These are phyloP conservation scores for Zea luxurians DNA, from an alignment of 176 grass and related monocot genomes.

Conservation along the genomic window DNA sequence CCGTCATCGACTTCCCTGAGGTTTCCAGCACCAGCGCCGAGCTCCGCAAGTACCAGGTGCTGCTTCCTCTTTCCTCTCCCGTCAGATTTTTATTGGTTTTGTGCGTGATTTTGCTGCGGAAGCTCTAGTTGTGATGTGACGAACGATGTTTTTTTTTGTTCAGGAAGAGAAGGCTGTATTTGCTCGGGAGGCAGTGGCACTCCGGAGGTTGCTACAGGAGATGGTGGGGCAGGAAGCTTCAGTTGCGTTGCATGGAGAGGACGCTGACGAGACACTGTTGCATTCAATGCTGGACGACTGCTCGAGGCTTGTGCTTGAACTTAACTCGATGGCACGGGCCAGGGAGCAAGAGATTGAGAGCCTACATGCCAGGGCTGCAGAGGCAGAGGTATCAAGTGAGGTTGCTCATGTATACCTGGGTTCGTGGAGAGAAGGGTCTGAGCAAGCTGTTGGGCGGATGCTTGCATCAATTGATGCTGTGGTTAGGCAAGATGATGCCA, in stretches of 20 bases:
- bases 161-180: conserved; percentile 91
- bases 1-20: conserved; percentile 73
- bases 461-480: conserved; percentile 55
- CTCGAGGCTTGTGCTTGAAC: conserved; percentile 60
- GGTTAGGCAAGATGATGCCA: conserved; percentile 45
- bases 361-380: conserved; percentile 49
- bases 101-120: not conserved
- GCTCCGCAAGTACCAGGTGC: conserved; percentile 82
- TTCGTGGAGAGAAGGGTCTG: conserved; percentile 55
- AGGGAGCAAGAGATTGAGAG: conserved; percentile 76
- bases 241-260: conserved; percentile 35
- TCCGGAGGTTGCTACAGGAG: conserved; percentile 56
- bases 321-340: conserved; percentile 43
- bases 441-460: conserved; percentile 53
- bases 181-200: conserved; percentile 55
- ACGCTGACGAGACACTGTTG: conserved; percentile 46
- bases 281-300: conserved; percentile 83
- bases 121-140: conserved; percentile 17
- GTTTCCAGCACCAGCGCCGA: conserved; percentile 50
- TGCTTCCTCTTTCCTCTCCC: not conserved
- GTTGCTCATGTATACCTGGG: conserved; percentile 62
- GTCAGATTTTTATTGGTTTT: not conserved
- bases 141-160: conserved; percentile 38
- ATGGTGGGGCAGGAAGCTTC: conserved; percentile 43
- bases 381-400: conserved; percentile 52